Evolutionary conservation across 1,139 yeast species (phyloP).

Genomic region (Candida freyschussii): DNA sequence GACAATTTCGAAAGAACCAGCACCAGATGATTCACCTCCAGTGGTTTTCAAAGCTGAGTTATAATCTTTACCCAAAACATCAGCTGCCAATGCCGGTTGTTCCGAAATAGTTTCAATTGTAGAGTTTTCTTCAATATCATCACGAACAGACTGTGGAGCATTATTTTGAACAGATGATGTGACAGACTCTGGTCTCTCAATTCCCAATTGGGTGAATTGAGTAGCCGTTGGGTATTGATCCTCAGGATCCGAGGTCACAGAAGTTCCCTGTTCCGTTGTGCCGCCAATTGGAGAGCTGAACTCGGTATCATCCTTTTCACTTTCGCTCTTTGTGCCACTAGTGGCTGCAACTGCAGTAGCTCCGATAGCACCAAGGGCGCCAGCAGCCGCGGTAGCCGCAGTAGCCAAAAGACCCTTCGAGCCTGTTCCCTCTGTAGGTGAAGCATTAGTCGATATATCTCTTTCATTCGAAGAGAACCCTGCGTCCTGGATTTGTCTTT

Average conservation of each 20-base stretch:
- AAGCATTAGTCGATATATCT: not conserved
- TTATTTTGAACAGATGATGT: constrained; percentile 91
- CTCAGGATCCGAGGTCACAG: constrained; percentile 35
- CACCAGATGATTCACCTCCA: constrained; percentile 20
- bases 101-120: constrained; percentile 16
- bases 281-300: constrained; percentile 30
- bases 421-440: constrained; percentile 1
- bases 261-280: constrained; percentile 32
- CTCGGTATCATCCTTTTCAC: constrained; percentile 21
- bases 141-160: constrained; percentile 85
- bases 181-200: constrained; percentile 70
- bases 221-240: constrained; percentile 33
- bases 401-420: constrained; percentile 17
- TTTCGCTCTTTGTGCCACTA: constrained; percentile 20
- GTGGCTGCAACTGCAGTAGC: constrained; percentile 34
- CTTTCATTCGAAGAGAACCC: constrained; percentile 1
- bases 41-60: constrained; percentile 6
- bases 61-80: constrained; percentile 20
- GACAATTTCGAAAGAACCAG: constrained; percentile 31
- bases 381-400: constrained; percentile 29
- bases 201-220: constrained; percentile 39
- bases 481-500: constrained; percentile 33
- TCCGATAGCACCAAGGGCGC: constrained; percentile 25
- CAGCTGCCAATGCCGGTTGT: constrained; percentile 21
- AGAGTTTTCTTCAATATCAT: constrained; percentile 32